These are phyloP conservation scores for Penicillium sp. DNA, from an alignment of 2,329 filamentous ascomycete species.

Conservation along the genomic window DNA sequence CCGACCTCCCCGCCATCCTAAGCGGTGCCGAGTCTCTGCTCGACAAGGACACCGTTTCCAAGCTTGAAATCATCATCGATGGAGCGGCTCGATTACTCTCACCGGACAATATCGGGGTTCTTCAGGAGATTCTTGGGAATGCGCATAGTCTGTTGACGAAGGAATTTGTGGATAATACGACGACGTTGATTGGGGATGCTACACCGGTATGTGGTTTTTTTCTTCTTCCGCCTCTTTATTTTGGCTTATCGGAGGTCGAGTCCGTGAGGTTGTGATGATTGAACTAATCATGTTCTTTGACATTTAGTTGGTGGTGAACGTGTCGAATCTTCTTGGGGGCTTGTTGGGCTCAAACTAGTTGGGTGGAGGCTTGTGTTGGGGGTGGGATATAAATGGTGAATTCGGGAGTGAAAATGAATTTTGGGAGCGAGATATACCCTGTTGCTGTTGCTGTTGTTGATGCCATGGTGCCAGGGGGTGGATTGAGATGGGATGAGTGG, in stretches of 20 bases:
- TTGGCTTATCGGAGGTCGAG: no score
- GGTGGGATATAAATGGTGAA: not conserved
- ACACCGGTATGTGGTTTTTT: slow-evolving; percentile 23
- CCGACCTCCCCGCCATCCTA: slow-evolving; percentile 23
- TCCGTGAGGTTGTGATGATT: no score
- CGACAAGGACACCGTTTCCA: slow-evolving; percentile 15
- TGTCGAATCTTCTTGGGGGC: slow-evolving; percentile 26
- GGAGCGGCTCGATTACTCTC: slow-evolving; percentile 21
- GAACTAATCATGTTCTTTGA: no score
- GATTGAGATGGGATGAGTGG: no score
- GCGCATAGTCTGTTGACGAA: slow-evolving; percentile 22
- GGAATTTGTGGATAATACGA: slow-evolving; percentile 26
- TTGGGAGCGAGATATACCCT: no score
- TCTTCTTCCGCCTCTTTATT: no score
- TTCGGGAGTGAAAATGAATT: no score
- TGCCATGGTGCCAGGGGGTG: no score
- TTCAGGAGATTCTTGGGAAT: slow-evolving; percentile 24
- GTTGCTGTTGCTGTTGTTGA: no score
- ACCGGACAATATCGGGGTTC: slow-evolving; percentile 16
- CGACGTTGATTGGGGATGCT: slow-evolving; percentile 28
- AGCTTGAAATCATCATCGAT: slow-evolving; percentile 16
- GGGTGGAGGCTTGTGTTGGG: not conserved
- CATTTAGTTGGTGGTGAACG: slow-evolving; percentile 23
- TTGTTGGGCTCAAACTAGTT: slow-evolving; percentile 19
- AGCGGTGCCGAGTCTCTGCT: slow-evolving; percentile 15